These are phyloP conservation scores for Fusarium sp. DNA, from an alignment of 2,329 filamentous ascomycete genomes.

Conservation along the genomic window DNA sequence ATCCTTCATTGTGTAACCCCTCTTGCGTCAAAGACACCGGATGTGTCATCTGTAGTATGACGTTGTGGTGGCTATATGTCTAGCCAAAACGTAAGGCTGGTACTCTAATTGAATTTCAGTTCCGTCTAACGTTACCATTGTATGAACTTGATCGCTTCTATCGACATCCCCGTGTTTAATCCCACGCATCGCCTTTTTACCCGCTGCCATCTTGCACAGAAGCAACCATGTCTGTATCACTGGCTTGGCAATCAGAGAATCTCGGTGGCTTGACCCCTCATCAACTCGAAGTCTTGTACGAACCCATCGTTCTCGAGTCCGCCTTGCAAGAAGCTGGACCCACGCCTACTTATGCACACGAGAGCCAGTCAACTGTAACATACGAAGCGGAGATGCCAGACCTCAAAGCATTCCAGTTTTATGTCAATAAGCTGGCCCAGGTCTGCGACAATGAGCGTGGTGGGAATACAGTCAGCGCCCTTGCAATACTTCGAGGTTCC, in stretches of 20 bases:
- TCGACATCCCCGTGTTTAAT: neutral
- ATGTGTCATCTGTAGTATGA: neutral
- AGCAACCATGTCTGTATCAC: neutral
- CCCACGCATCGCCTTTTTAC: fast-evolving
- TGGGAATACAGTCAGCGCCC: constrained; percentile 1
- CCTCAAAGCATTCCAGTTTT: neutral
- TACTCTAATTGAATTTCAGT: neutral
- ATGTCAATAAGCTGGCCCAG: constrained; percentile 13
- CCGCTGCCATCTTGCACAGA: neutral
- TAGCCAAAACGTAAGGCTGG: neutral
- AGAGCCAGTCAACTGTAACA: fast-evolving
- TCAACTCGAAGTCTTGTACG: neutral
- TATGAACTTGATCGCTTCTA: neutral
- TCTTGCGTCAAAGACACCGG: neutral
- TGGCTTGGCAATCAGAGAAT: neutral
- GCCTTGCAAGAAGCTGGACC: neutral
- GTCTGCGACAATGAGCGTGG: constrained; percentile 15
- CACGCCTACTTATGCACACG: neutral
- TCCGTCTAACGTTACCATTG: neutral
- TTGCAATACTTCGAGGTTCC: neutral
- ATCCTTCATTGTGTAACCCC: neutral
- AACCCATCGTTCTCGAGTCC: constrained; percentile 9
- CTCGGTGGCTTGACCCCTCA: neutral
- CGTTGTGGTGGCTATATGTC: neutral
- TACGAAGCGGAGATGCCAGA: neutral